These are phyloP conservation scores for Escallonia rubra DNA, from an alignment of 129 eudicot genomes.

Conservation along the genomic window DNA sequence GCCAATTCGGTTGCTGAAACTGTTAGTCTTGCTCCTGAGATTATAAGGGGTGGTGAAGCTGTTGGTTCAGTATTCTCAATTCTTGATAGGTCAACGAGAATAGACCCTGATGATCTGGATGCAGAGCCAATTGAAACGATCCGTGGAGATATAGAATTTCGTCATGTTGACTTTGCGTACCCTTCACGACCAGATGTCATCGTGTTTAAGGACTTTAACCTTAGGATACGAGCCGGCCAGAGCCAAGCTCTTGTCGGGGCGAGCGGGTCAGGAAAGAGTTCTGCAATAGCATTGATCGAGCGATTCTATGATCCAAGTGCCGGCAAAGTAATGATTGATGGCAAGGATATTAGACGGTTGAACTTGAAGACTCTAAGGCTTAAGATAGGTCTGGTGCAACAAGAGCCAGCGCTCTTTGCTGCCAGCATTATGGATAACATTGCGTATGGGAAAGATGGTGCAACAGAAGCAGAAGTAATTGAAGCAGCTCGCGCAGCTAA, in stretches of 20 bases:
- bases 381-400: conserved; percentile 86
- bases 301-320: conserved; percentile 75
- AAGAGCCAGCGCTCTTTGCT: conserved; percentile 89
- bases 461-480: conserved; percentile 79
- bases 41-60: conserved; percentile 91
- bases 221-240: conserved; percentile 87
- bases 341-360: conserved; percentile 77
- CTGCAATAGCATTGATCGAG: conserved; percentile 73
- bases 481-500: conserved; percentile 94
- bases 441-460: conserved; percentile 86
- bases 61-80: conserved; percentile 86
- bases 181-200: conserved; percentile 83
- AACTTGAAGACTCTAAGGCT: conserved; percentile 62
- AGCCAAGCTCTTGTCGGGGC: conserved; percentile 98
- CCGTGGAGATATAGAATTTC: conserved; percentile 88
- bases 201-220: conserved; percentile 76
- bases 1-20: conserved; percentile 96
- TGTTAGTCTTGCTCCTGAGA: conserved; percentile 93
- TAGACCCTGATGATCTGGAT: conserved; percentile 85
- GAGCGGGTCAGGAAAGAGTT: conserved; percentile 94
- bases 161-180: conserved; percentile 87
- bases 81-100: conserved; percentile 73
- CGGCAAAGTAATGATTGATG: conserved; percentile 94
- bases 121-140: conserved; percentile 62
- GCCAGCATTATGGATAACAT: conserved; percentile 91